Percentiles rank a stretch among this genome's conserved stretches.
Evolutionary conservation across 176 grass and related monocot genomes (phyloP).

Genomic region (Luzula sylvatica): DNA sequence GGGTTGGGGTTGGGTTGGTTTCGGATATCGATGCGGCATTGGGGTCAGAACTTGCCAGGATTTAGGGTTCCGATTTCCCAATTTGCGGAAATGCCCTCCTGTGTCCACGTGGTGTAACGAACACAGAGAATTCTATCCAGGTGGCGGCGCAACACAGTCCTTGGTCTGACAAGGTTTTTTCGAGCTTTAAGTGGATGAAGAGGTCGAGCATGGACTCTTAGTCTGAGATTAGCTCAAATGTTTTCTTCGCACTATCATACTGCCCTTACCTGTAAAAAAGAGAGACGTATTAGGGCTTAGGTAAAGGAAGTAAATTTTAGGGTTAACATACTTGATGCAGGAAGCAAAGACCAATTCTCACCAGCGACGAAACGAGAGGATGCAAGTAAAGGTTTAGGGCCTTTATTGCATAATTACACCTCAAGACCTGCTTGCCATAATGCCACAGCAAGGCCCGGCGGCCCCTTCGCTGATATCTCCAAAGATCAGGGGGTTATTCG

Average conservation of each 20-base stretch:
- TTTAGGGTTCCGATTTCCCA: constrained; percentile 99
- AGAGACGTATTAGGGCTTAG: neutral
- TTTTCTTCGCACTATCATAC: no score
- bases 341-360: constrained; percentile 82
- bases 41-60: no score
- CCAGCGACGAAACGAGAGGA: constrained; percentile 86
- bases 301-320: no score
- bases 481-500: no score
- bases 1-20: constrained; percentile 40
- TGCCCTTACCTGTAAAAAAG: constrained; percentile 11
- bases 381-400: constrained; percentile 87
- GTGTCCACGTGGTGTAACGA: constrained; percentile 91
- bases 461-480: no score
- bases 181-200: constrained; percentile 87
- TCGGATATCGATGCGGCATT: no score
- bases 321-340: constrained; percentile 80
- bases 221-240: no score
- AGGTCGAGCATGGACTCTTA: constrained; percentile 95
- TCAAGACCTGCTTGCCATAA: constrained; percentile 92
- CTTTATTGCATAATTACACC: constrained; percentile 90
- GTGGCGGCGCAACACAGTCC: no score
- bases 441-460: constrained; percentile 77
- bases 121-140: no score
- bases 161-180: constrained; percentile 69
- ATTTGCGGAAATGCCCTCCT: constrained; percentile 83